Percentiles rank a stretch among this genome's conserved stretches.
phyloP scores from a whole-genome alignment of 371 early-diverging fungal genomes.

The Basidiobolus meristosporus region DNA sequence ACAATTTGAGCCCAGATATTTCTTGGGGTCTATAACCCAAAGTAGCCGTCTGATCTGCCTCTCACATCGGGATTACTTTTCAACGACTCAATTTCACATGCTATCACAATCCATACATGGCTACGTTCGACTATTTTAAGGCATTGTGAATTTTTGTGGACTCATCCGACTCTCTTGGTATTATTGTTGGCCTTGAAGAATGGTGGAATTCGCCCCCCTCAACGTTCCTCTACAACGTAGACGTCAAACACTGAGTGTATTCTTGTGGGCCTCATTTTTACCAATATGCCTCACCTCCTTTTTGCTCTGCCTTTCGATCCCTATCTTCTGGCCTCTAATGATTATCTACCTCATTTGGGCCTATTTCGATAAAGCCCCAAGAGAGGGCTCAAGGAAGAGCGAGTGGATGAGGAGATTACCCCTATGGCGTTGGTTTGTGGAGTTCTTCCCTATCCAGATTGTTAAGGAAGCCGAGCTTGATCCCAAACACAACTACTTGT shows the following conservation, averaged over 20 bases:
- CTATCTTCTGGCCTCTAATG: constrained; percentile 35
- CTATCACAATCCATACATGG: too few species aligned
- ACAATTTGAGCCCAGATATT: too few species aligned
- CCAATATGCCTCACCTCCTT: constrained; percentile 29
- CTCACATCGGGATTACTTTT: too few species aligned
- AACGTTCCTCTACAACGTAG: constrained; percentile 49
- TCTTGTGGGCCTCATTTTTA: constrained; percentile 31
- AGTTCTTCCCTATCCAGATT: constrained; percentile 50
- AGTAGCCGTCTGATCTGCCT: too few species aligned
- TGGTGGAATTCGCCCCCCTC: constrained; percentile 32
- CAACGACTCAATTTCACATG: too few species aligned
- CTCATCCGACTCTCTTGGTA: too few species aligned
- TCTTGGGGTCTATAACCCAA: too few species aligned
- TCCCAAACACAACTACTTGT: constrained; percentile 45
- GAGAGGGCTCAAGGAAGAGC: constrained; percentile 41
- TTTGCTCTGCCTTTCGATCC: constrained; percentile 12
- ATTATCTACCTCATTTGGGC: constrained; percentile 44
- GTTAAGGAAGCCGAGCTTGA: constrained; percentile 35
- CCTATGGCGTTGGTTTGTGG: constrained; percentile 53
- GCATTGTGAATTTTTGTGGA: too few species aligned
- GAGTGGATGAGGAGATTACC: constrained; percentile 25
- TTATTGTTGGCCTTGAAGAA: too few species aligned
- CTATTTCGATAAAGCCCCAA: constrained; percentile 31
- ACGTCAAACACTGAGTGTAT: constrained; percentile 42
- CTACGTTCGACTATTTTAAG: too few species aligned